phyloP scores from a whole-genome alignment of 495 filamentous ascomycete genomes.

The Margaritispora aquatica region DNA sequence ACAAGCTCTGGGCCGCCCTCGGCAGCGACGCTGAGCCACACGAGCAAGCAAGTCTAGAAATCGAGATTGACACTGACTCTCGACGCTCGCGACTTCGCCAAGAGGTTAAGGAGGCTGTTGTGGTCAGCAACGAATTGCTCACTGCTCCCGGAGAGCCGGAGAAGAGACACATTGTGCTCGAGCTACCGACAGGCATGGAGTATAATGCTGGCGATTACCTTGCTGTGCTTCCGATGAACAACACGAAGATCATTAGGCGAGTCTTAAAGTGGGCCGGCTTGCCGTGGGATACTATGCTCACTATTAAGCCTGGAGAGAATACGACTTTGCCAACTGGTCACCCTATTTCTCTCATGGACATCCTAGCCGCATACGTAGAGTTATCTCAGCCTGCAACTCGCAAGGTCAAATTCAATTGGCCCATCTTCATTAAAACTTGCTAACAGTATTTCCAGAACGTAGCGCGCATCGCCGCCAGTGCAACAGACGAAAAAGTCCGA shows the following conservation, averaged over 20 bases:
- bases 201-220: slow-evolving; percentile 76
- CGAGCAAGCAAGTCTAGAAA: neutral
- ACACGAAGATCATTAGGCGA: slow-evolving; percentile 48
- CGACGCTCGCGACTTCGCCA: neutral
- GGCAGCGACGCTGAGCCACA: neutral
- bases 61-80: neutral
- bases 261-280: slow-evolving; percentile 48
- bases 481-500: slow-evolving; percentile 31
- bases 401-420: slow-evolving; percentile 13
- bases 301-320: slow-evolving; percentile 36
- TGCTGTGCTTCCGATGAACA: slow-evolving; percentile 65
- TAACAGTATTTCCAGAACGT: slow-evolving; percentile 37
- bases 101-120: slow-evolving; percentile 24
- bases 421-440: too few relatives aligned
- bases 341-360: slow-evolving; percentile 52
- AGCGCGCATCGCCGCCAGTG: slow-evolving; percentile 33
- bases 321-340: slow-evolving; percentile 52
- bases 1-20: slow-evolving; percentile 52
- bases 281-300: slow-evolving; percentile 53
- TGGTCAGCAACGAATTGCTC: neutral
- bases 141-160: slow-evolving; percentile 38
- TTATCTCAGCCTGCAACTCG: slow-evolving; percentile 60
- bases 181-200: slow-evolving; percentile 53
- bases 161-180: slow-evolving; percentile 60
- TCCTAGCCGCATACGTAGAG: slow-evolving; percentile 67